Evolutionary conservation across 163 green algal genomes (phyloP).

Genomic region (Chlorella variabilis): DNA sequence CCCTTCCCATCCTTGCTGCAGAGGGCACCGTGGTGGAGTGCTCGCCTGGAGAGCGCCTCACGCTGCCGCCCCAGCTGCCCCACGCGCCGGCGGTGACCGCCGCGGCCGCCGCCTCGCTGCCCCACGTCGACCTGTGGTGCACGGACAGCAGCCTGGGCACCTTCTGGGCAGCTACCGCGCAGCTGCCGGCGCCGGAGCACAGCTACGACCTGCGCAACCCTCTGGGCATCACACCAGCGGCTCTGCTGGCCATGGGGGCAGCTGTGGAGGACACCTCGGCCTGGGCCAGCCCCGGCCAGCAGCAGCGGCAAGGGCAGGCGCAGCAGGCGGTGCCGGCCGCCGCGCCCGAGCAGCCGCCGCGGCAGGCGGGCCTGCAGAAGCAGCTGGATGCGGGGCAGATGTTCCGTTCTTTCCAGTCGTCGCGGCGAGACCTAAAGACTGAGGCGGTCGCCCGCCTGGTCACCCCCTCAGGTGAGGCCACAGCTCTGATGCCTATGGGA

Average conservation of each 20-base stretch:
- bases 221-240: slow-evolving; percentile 69
- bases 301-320: neutral
- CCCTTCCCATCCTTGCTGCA: too few relatives aligned
- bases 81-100: slow-evolving; percentile 8
- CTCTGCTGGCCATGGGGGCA: slow-evolving; percentile 39
- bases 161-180: slow-evolving; percentile 63
- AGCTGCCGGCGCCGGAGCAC: slow-evolving; percentile 31
- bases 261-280: neutral
- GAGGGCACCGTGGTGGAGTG: slow-evolving; percentile 60
- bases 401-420: slow-evolving; percentile 23
- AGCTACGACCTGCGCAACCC: slow-evolving; percentile 76
- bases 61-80: slow-evolving; percentile 45
- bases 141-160: slow-evolving; percentile 74
- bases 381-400: slow-evolving; percentile 11
- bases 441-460: slow-evolving; percentile 28
- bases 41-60: slow-evolving; percentile 65
- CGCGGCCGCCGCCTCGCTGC: neutral
- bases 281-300: neutral
- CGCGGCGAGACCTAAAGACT: slow-evolving; percentile 4
- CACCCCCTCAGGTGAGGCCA: slow-evolving; percentile 20
- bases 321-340: neutral
- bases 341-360: too few relatives aligned
- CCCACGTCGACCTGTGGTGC: slow-evolving; percentile 65
- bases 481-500: too few relatives aligned
- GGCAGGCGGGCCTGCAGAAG: neutral